Evolutionary conservation across 768 basidiomycete genomes (phyloP).

Genomic region (Phylloporus sp.): DNA sequence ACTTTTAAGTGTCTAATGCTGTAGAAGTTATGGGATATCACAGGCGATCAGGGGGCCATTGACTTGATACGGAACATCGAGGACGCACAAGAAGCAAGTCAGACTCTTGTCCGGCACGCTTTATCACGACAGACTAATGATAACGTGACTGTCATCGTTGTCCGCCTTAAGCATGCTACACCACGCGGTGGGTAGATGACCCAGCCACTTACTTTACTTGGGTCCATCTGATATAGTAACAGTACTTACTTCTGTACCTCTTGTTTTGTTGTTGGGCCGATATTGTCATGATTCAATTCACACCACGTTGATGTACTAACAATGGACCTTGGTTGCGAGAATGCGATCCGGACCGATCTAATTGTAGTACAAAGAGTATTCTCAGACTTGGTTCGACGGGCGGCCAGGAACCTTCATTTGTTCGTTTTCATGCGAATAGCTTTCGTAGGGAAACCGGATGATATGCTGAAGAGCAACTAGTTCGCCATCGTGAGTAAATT

Average conservation of each 20-base stretch:
- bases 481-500: too few species aligned
- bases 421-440: conserved; percentile 2
- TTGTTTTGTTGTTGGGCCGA: neutral
- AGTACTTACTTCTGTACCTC: conserved; percentile 5
- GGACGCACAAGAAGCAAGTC: conserved; percentile 81
- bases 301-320: neutral
- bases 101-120: conserved; percentile 77
- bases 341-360: too few species aligned
- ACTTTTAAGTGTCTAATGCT: conserved; percentile 5
- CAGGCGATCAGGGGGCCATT: conserved; percentile 84
- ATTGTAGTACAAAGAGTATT: too few species aligned
- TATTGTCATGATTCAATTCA: neutral
- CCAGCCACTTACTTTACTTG: neutral
- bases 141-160: conserved; percentile 88
- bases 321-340: too few species aligned
- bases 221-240: conserved; percentile 2
- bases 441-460: neutral
- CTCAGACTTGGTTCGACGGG: too few species aligned
- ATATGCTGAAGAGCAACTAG: too few species aligned
- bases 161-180: conserved; percentile 59
- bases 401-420: conserved; percentile 14
- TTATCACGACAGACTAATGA: conserved; percentile 87
- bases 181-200: conserved; percentile 11
- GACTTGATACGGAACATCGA: conserved; percentile 68
- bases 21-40: conserved; percentile 90